These are phyloP conservation scores for Davidsoniella eucalypti DNA, from an alignment of 2,329 filamentous ascomycete species.

Conservation along the genomic window DNA sequence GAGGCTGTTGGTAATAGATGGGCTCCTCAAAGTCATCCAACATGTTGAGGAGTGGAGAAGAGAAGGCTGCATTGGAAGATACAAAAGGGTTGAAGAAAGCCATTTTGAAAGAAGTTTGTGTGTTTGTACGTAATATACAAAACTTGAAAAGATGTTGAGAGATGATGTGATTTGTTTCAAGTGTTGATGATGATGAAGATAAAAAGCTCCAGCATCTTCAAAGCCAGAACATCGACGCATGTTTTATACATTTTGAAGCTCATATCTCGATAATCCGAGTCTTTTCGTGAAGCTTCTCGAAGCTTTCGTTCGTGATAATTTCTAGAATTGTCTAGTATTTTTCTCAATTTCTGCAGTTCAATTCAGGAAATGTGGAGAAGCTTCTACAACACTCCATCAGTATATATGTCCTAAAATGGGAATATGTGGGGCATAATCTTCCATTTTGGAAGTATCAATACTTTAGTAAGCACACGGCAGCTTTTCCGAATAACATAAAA, in stretches of 20 bases:
- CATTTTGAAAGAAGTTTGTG: conserved; percentile 28
- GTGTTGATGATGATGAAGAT: conserved; percentile 8
- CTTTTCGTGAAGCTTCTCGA: not conserved
- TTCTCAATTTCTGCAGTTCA: too few species aligned
- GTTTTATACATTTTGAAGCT: not conserved
- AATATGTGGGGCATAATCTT: too few species aligned
- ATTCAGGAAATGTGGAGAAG: too few species aligned
- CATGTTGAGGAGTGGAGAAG: conserved; percentile 46
- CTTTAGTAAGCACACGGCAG: too few species aligned
- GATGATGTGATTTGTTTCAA: not conserved
- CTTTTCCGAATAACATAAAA: too few species aligned
- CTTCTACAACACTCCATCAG: too few species aligned
- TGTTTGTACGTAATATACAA: not conserved
- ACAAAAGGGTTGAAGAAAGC: conserved; percentile 40
- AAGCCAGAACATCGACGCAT: not conserved
- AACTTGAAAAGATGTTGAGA: too few species aligned
- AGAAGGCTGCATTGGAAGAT: conserved; percentile 27
- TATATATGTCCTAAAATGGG: too few species aligned
- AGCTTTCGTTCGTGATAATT: not conserved
- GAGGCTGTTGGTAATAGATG: not conserved
- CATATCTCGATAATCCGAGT: not conserved
- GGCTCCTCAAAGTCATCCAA: conserved; percentile 26
- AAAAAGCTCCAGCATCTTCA: not conserved
- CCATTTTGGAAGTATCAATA: too few species aligned
- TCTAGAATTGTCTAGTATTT: conserved; percentile 2